A percentile compares a stretch with the other conserved stretches of the same genome.
Conservation (phyloP, 2,329 filamentous ascomycete genomes). For the Alternaria sp. region DNA sequence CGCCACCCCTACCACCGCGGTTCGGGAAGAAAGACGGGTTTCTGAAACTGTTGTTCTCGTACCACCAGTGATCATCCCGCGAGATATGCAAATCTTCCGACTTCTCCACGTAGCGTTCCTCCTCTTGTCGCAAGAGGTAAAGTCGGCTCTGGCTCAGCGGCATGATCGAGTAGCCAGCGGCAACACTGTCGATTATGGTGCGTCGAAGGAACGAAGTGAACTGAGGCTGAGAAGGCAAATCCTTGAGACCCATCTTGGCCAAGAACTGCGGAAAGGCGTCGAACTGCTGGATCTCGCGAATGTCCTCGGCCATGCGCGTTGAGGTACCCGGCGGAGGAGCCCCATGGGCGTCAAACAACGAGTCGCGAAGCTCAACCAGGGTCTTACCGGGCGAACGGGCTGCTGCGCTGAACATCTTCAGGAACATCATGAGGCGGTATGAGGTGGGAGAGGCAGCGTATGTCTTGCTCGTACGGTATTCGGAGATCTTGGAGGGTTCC, state of each 20-base stretch:
- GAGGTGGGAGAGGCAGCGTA: slow-evolving; percentile 56
- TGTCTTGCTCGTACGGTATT: slow-evolving; percentile 56
- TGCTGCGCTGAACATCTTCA: slow-evolving; percentile 56
- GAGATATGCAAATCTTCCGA: slow-evolving; percentile 18
- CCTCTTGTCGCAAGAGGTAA: slow-evolving; percentile 27
- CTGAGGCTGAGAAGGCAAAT: slow-evolving; percentile 20
- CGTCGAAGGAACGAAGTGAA: slow-evolving; percentile 32
- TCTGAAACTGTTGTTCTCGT: slow-evolving; percentile 11
- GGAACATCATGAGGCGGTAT: slow-evolving; percentile 61
- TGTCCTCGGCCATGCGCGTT: slow-evolving; percentile 49
- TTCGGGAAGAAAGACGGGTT: slow-evolving; percentile 27
- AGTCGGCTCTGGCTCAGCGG: slow-evolving; percentile 32
- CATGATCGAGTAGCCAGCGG: slow-evolving; percentile 30
- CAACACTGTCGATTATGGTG: slow-evolving; percentile 31
- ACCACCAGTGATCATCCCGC: slow-evolving; percentile 18
- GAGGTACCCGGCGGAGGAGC: slow-evolving; percentile 56
- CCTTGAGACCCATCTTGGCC: slow-evolving; percentile 51
- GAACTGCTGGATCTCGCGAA: slow-evolving; percentile 54
- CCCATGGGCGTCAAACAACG: slow-evolving; percentile 58
- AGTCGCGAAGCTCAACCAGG: slow-evolving; percentile 51
- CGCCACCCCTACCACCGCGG: neutral
- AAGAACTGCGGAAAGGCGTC: slow-evolving; percentile 54
- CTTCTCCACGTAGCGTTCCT: slow-evolving; percentile 26
- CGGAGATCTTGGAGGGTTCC: slow-evolving; percentile 50
- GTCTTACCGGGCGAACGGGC: slow-evolving; percentile 49